A percentile compares a stretch with the other conserved stretches of the same genome.
phyloP scores from a whole-genome alignment of 2,329 filamentous ascomycete species.

The Pseudogymnoascus sp. region DNA sequence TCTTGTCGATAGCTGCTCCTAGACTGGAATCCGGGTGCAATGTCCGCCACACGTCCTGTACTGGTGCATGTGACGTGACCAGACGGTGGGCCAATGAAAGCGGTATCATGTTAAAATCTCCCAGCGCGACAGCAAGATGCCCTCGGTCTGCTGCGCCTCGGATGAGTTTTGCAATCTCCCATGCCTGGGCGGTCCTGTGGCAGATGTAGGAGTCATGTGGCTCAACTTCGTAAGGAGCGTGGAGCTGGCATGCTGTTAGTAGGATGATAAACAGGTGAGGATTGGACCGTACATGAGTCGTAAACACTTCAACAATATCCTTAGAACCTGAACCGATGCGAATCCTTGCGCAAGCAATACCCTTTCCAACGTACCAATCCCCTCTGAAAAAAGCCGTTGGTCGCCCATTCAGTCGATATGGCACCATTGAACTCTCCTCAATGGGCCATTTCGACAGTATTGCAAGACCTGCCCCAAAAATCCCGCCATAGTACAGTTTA shows the following conservation, averaged over 20 bases:
- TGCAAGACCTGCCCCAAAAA: slow-evolving; percentile 81
- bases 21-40: slow-evolving; percentile 78
- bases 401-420: slow-evolving; percentile 84
- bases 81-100: slow-evolving; percentile 75
- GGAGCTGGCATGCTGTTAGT: slow-evolving; percentile 40
- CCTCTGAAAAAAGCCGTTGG: slow-evolving; percentile 91
- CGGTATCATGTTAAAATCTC: slow-evolving; percentile 97
- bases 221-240: slow-evolving; percentile 78
- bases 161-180: slow-evolving; percentile 88
- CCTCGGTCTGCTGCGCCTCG: slow-evolving; percentile 71
- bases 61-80: slow-evolving; percentile 68
- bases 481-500: slow-evolving; percentile 87
- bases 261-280: background rate
- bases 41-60: slow-evolving; percentile 77
- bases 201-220: slow-evolving; percentile 79
- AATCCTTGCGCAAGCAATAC: slow-evolving; percentile 76
- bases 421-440: slow-evolving; percentile 76
- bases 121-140: slow-evolving; percentile 75
- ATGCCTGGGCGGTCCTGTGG: slow-evolving; percentile 86
- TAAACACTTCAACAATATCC: slow-evolving; percentile 81
- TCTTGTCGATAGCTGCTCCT: slow-evolving; percentile 59
- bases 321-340: slow-evolving; percentile 55
- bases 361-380: slow-evolving; percentile 95
- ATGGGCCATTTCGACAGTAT: slow-evolving; percentile 92
- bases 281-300: slow-evolving; percentile 61